Base-by-base conservation (phyloP, 2,329 filamentous ascomycete species). In the Monilinia vaccinii-corymbosi region DNA sequence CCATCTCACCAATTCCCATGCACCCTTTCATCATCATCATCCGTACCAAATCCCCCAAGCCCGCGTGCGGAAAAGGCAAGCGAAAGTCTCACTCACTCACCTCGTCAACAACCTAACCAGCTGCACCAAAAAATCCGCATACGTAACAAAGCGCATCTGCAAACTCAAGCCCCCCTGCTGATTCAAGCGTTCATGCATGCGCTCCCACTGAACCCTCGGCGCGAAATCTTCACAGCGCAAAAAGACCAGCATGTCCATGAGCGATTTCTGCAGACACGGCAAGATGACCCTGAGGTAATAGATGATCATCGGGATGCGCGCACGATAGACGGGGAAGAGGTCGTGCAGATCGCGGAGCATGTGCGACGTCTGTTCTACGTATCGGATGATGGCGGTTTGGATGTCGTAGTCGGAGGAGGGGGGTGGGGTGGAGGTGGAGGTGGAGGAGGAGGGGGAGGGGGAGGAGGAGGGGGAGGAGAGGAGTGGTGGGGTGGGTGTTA, bases 261-360 rank as follows among this genome's bases (percentile, higher is more conserved):
- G 69, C 0, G 79, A 79, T 59, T 74, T 76, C 56, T 74, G 75
- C 21, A 85, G 72, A 60, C 81, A 83, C 0, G 82, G 82, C 2
- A 86, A 73, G 18, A 84, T 65, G 60, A 83, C 74, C 60, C 81
- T 77, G 50, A 86, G 76, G 66, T 84, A 79, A 66, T 82, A 77
- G 38, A 81, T 69, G 31, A 84, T 75, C 18, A 80, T 71, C 0
- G 77, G 76, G 8, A 83, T 73, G 21, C 81, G 77, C 28, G 73
- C 69, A 56, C 75, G 71, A 66, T 84, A 77, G 31, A 81, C 71
- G 55, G 80, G 78, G 28, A 80, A 79, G 42, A 78, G 74, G 62
- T 84, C 80, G 49, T 78, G 78, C 18, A 86, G 72, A 56, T 82
- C 78, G 45, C 80, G 77, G 10, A 86, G 77, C 18, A 78, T 70